Evolutionary conservation across 805 yeast species (phyloP).

Genomic region (Spathaspora arborariae): DNA sequence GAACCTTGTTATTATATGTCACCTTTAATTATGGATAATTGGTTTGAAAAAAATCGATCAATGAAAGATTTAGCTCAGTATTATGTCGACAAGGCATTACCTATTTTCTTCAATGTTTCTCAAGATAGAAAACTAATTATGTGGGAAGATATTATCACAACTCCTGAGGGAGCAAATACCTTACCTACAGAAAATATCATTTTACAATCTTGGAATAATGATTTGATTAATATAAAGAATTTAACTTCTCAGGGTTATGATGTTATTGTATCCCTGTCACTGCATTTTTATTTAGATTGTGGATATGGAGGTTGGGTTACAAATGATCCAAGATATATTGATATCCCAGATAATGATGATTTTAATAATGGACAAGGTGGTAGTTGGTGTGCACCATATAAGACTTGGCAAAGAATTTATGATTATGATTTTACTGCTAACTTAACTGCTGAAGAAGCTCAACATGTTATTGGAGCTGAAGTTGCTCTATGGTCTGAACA

Average conservation of each 20-base stretch:
- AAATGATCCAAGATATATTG: slow-evolving; percentile 32
- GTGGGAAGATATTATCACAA: slow-evolving; percentile 38
- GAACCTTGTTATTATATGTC: slow-evolving; percentile 32
- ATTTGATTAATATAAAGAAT: slow-evolving; percentile 17
- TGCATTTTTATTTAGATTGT: slow-evolving; percentile 37
- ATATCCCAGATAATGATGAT: slow-evolving; percentile 15
- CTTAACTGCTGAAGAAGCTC: slow-evolving; percentile 24
- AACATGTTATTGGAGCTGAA: slow-evolving; percentile 36
- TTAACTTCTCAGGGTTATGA: slow-evolving; percentile 33
- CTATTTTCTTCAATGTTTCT: slow-evolving; percentile 23
- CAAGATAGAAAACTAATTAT: slow-evolving; percentile 25
- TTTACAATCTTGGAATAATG: slow-evolving; percentile 33
- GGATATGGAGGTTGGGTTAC: slow-evolving; percentile 36
- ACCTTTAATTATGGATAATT: slow-evolving; percentile 15
- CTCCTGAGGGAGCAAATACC: slow-evolving; percentile 18
- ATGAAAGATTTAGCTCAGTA: slow-evolving; percentile 27
- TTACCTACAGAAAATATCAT: slow-evolving; percentile 27
- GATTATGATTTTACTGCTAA: slow-evolving; percentile 28
- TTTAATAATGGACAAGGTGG: slow-evolving; percentile 32
- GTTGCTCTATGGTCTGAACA: slow-evolving; percentile 40
- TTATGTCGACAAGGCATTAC: slow-evolving; percentile 32
- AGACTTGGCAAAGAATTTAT: slow-evolving; percentile 41
- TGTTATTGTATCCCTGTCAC: slow-evolving; percentile 32
- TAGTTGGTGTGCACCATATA: slow-evolving; percentile 42
- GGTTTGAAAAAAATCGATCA: slow-evolving; percentile 26